phyloP scores from a whole-genome alignment of 2,329 filamentous ascomycete genomes.

The Colletotrichum higginsianum region DNA sequence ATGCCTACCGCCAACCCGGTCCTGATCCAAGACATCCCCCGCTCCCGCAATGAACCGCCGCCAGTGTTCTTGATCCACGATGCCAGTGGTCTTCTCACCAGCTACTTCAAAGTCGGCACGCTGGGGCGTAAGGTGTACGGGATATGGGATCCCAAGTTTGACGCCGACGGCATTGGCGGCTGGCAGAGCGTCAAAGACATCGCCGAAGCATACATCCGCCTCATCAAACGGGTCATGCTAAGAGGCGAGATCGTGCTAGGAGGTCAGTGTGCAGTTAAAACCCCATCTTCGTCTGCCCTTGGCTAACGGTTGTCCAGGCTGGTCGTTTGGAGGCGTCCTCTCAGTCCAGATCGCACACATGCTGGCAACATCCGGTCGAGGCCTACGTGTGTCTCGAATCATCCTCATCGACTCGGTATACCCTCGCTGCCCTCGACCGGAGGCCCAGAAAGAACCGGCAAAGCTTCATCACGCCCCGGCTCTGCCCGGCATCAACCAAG shows the following conservation, averaged over 20 bases:
- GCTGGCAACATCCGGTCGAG: conserved; percentile 29
- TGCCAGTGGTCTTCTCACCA: conserved; percentile 30
- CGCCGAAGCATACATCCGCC: conserved; percentile 34
- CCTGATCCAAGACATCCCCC: conserved; percentile 30
- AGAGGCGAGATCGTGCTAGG: conserved; percentile 32
- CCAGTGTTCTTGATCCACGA: conserved; percentile 35
- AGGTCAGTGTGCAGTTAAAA: background rate
- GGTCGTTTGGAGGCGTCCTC: conserved; percentile 34
- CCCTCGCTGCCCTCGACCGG: conserved; percentile 25
- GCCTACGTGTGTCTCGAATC: conserved; percentile 32
- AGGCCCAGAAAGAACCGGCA: conserved; percentile 35
- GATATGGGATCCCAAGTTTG: conserved; percentile 38
- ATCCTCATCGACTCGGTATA: conserved; percentile 37
- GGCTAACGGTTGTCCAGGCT: background rate
- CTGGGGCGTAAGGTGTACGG: conserved; percentile 24
- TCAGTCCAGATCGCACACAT: conserved; percentile 31
- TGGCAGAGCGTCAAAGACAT: conserved; percentile 33
- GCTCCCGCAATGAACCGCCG: conserved; percentile 21
- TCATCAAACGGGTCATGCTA: conserved; percentile 36
- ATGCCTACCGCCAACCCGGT: conserved; percentile 34
- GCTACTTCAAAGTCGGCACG: conserved; percentile 34
- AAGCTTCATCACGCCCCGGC: conserved; percentile 28
- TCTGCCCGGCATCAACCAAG: conserved; percentile 23
- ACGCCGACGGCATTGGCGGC: conserved; percentile 32
- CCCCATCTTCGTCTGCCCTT: no score